Base-by-base conservation (phyloP, 192 early-diverging fungal genomes). In the Diversispora eburnea region DNA sequence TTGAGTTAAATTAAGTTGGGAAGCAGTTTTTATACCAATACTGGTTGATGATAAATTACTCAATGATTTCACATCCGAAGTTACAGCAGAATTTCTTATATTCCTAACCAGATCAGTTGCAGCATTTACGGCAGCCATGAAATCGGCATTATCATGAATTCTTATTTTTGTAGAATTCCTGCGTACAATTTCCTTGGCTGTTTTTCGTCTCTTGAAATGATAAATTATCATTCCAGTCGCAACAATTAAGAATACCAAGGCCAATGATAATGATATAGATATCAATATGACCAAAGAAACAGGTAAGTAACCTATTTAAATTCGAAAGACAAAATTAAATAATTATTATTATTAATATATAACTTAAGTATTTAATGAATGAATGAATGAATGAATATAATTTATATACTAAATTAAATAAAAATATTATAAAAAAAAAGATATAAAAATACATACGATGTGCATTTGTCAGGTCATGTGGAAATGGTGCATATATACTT, bases 231-330 rank as follows among this genome's bases (percentile, higher is more conserved):
- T 81, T 2, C 87, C 89, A 46, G 84, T 55, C 13, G 84, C 71
- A 17, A 91, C 88, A 54, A 90, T 84, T 3, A 89, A 74, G 75
- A 89, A 84, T 17, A 89, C 86, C 0, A 92, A 76, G 3, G 81
- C 86, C 20, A 91, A 79, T 19, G 91, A 87, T 51, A 90, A 89
- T 7, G 85, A 89, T 33, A 88, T 79, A 46, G 91, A 87, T 58
- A 91, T 87, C 12, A 91, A 75, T 41, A 92, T 88, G 3, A 92
- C 88, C 48, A 88, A 76, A 4, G 88, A 85, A 0, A 87, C 75
- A 0, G 91, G 70, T 9, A 83, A 72, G 25, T 75, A 77, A 22
- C 69, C 80, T 73, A 4, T 7, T 42, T 20, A 45, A 15, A 4
- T 46, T 20, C 39, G 42, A 61, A 46, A 43, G 43, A 70, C 46